Evolutionary conservation across 139 green algal genomes (phyloP), one percentile per base, ranked within the genome.

Genomic region (Desmodesmus armatus): DNA sequence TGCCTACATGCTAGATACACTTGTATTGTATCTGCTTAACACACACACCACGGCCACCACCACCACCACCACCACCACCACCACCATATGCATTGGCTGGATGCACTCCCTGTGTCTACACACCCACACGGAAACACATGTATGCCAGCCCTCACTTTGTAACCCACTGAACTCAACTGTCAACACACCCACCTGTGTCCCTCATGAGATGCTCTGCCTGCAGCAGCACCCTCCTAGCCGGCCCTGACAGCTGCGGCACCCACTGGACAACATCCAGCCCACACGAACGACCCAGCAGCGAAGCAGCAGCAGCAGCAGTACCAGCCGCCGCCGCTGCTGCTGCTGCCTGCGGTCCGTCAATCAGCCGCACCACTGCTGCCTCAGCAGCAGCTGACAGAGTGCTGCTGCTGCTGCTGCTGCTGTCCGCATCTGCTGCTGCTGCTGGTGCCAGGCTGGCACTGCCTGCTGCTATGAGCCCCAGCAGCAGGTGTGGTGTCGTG

Each of bases 401-500:
- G 9, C 76, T 31, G 76, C 55, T 58, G 76, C 76, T 43, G 55
- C 25, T 58, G 33, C 9, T 35, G 76, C 55, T 71, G 55, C 35
- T 58, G 53, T 3, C 19, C 35, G 2, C 49, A 7, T 49, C 62
- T 60, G 76, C 76, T 82, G 76, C 55, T 72, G 76, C 13, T 40
- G 76, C 7, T 49, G 66, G 11, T 43, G n/a, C n/a, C n/a, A n/a
- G n/a, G 33, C 9, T 31, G 58, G 19, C 17, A 23, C 23, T 27
- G 63, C 27, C 29, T 19, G 66, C 66, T 74, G 66, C 40, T 3
- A 82, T 25, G 3, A 82, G 55, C 23, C 76, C 76, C 0, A 82
- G 76, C 25, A 58, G 11, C 9, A 82, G 39, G 39, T 82, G 76
- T n/a, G 55, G 76, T 40, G 76, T 82, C 3, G 76, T 82, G 35